Base-by-base conservation (phyloP, 2,329 filamentous ascomycete species). In the Alternaria hordeiaustralica region DNA sequence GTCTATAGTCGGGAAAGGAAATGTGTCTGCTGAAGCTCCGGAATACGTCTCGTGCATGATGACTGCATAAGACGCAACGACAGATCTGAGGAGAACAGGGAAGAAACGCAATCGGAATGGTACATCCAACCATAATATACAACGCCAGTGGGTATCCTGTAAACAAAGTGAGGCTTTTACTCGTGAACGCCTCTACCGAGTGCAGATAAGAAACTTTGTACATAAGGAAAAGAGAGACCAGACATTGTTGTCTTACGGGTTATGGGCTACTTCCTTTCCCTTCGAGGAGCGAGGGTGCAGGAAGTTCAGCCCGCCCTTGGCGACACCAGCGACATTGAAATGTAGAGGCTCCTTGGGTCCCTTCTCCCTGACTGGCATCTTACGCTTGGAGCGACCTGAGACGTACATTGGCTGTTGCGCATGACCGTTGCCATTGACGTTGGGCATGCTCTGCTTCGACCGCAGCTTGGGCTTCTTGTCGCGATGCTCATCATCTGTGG, bases 391-490 rank as follows among this genome's bases (percentile, higher is more conserved):
- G 20, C 80, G 77, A 26, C 80, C 79, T 23, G 80, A 82, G 45
- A 80, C 72, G 55, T 81, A 82, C 45, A 80, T 75, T 13, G 76
- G 74, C 45, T 75, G 69, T 28, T 70, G 67, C n/a, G 69, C 63
- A 44, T 70, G 69, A 21, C 69, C 68, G 23, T 66, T 66, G 46
- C 70, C 64, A 58, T 72, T 69, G 49, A 78, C 71, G 20, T 70
- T 70, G 23, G 76, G 73, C 70, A 78, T 72, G 51, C 78, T 79
- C 43, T 76, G 72, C 65, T 80, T 81, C 6, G 74, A 69, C 18
- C 78, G 71, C 25, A 79, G 74, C 69, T 79, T 81, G 10, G 76
- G 78, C 68, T 80, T 81, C 75, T 80, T 81, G 65, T 80, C 78
- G 18, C 77, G 71, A 58, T 81, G 79, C 70, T 80, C 78, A 47